Percentiles rank a stretch among this genome's conserved stretches.
These are phyloP conservation scores for Ashbya aceris DNA, from an alignment of 1,139 yeast genomes.

Conservation along the genomic window DNA sequence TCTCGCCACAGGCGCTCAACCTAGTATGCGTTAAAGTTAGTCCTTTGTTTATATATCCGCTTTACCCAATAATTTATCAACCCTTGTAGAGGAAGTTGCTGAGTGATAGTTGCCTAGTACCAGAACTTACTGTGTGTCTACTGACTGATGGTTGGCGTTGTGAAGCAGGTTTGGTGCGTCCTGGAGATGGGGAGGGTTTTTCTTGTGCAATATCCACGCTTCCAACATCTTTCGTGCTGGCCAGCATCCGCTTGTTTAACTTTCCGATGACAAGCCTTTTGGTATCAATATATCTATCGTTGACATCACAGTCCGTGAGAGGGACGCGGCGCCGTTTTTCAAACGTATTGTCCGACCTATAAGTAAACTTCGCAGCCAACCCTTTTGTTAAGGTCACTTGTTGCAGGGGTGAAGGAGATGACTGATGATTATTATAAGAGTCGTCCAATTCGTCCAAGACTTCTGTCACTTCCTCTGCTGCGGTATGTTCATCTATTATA, in stretches of 20 bases:
- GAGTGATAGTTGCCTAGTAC: slow-evolving; percentile 1
- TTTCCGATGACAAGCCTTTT: not conserved
- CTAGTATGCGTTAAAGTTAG: no score
- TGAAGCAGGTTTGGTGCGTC: not conserved
- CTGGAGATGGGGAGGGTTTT: no score
- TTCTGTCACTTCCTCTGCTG: not conserved
- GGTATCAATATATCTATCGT: not conserved
- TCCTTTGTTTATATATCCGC: not conserved
- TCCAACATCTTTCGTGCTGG: not conserved
- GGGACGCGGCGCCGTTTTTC: not conserved
- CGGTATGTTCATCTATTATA: not conserved
- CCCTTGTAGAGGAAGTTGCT: not conserved
- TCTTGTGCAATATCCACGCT: no score
- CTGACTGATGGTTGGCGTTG: not conserved
- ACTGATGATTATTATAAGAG: not conserved
- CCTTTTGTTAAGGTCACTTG: not conserved
- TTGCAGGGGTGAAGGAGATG: no score
- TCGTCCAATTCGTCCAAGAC: not conserved
- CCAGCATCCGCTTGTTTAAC: slow-evolving; percentile 1
- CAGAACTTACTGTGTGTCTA: not conserved
- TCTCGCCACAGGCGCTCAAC: no score
- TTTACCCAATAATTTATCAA: not conserved
- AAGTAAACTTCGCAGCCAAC: slow-evolving; percentile 1
- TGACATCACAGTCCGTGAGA: not conserved
- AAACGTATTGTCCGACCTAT: not conserved